These are phyloP conservation scores for Rostrohypoxylon terebratum DNA, from an alignment of 495 filamentous ascomycete genomes.

Conservation along the genomic window DNA sequence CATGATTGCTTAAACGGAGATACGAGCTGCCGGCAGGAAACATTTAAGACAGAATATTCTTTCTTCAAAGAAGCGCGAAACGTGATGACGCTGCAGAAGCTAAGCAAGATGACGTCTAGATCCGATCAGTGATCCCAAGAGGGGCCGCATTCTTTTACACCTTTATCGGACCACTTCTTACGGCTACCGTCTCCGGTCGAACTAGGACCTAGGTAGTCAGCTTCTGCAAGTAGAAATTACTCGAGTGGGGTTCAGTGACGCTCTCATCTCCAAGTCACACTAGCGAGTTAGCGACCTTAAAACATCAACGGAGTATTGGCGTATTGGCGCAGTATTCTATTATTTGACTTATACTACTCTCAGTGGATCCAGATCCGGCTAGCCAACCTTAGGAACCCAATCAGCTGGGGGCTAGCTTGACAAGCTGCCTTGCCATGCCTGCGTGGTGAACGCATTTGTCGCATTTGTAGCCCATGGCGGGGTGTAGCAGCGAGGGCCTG, in stretches of 20 bases:
- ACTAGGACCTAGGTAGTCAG: too few species aligned
- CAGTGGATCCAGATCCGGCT: slow-evolving; percentile 19
- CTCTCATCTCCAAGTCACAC: slow-evolving; percentile 12
- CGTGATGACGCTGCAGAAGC: slow-evolving; percentile 21
- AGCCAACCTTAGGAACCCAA: slow-evolving; percentile 24
- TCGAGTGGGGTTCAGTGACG: slow-evolving; percentile 35
- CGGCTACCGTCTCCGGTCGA: slow-evolving; percentile 5
- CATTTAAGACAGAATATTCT: slow-evolving; percentile 11
- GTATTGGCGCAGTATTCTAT: neutral
- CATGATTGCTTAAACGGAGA: slow-evolving; percentile 6
- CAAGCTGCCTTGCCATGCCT: too few species aligned
- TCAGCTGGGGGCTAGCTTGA: slow-evolving; percentile 36
- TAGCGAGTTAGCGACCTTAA: slow-evolving; percentile 23
- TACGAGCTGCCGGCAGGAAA: slow-evolving; percentile 15
- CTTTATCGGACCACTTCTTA: slow-evolving; percentile 24
- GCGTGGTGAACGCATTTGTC: slow-evolving; percentile 38
- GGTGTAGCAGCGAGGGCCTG: slow-evolving; percentile 30
- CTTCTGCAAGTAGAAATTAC: slow-evolving; percentile 34
- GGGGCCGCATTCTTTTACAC: slow-evolving; percentile 9
- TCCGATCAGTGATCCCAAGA: slow-evolving; percentile 12
- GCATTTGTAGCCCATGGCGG: slow-evolving; percentile 33
- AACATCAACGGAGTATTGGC: slow-evolving; percentile 4
- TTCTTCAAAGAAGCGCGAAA: slow-evolving; percentile 10
- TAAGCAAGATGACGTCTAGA: slow-evolving; percentile 44
- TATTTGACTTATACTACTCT: slow-evolving; percentile 30